phyloP scores from a whole-genome alignment of 1,139 yeast species.

The Suhomyces ambrosiae region DNA sequence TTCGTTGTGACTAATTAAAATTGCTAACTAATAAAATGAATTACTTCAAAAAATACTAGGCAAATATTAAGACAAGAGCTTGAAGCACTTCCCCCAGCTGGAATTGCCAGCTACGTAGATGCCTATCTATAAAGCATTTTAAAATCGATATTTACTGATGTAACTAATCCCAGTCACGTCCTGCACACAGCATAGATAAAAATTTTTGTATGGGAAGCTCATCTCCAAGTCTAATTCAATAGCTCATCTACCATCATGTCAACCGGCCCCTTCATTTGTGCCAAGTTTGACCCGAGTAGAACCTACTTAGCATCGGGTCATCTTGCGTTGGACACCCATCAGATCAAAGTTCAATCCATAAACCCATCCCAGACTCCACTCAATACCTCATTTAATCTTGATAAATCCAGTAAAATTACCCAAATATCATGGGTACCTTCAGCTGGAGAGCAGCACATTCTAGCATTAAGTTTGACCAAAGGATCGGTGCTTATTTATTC shows the following conservation, averaged over 20 bases:
- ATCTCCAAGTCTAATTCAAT: too few species aligned
- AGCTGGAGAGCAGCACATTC: constrained; percentile 40
- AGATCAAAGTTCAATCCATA: constrained; percentile 64
- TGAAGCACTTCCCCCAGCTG: too few species aligned
- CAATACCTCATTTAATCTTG: constrained; percentile 51
- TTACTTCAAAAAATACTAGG: too few species aligned
- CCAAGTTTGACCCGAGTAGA: constrained; percentile 58
- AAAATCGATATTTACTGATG: too few species aligned
- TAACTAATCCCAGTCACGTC: too few species aligned
- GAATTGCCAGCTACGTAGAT: too few species aligned
- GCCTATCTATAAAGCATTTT: too few species aligned
- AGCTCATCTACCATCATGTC: constrained; percentile 9
- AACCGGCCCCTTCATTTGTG: constrained; percentile 29
- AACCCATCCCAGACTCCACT: constrained; percentile 38
- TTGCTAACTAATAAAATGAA: too few species aligned
- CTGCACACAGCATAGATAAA: constrained; percentile 10
- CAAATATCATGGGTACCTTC: constrained; percentile 56
- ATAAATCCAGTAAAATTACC: constrained; percentile 55
- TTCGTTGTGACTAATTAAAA: too few species aligned
- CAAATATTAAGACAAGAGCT: too few species aligned
- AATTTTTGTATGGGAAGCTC: constrained; percentile 11
- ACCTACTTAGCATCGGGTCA: constrained; percentile 66
- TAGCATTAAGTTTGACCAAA: constrained; percentile 66
- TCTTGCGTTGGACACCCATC: constrained; percentile 73
- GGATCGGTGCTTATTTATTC: constrained; percentile 70